These are phyloP conservation scores for Aschersonia sp. DNA, from an alignment of 2,329 filamentous ascomycete species.

Conservation along the genomic window DNA sequence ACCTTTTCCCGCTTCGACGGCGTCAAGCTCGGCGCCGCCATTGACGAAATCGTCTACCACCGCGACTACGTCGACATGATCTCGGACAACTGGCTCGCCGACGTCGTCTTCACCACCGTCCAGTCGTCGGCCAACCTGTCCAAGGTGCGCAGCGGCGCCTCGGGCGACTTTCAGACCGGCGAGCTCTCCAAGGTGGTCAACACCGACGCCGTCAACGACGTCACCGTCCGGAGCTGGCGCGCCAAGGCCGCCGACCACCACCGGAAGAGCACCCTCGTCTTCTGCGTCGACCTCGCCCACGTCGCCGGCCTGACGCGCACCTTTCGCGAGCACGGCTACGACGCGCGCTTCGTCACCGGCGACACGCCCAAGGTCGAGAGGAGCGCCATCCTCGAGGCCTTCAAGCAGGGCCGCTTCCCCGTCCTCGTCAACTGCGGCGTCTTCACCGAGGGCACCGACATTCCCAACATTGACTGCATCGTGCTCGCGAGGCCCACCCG, in stretches of 20 bases:
- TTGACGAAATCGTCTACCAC: constrained; percentile 94
- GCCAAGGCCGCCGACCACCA: constrained; percentile 45
- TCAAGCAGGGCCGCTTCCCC: constrained; percentile 63
- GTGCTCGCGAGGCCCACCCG: constrained; percentile 76
- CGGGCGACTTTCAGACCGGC: constrained; percentile 64
- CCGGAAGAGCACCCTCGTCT: constrained; percentile 77
- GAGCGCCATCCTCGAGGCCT: constrained; percentile 56
- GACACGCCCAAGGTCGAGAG: constrained; percentile 59
- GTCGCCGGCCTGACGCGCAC: constrained; percentile 58
- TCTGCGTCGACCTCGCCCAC: constrained; percentile 84
- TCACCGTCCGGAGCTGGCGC: constrained; percentile 77
- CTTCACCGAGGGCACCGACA: constrained; percentile 94
- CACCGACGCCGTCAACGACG: constrained; percentile 63
- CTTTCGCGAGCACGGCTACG: constrained; percentile 65
- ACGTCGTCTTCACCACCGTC: constrained; percentile 91
- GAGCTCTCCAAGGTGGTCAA: constrained; percentile 78
- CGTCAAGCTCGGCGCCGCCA: constrained; percentile 63
- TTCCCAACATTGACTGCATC: constrained; percentile 92
- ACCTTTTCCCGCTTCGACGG: constrained; percentile 70
- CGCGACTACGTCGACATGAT: constrained; percentile 59
- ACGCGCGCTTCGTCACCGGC: constrained; percentile 78
- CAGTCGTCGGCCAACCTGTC: constrained; percentile 69
- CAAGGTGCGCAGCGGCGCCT: constrained; percentile 41
- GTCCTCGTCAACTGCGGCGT: constrained; percentile 91
- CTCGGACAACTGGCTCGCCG: constrained; percentile 77